Evolutionary conservation across 331 rosid genomes (phyloP).

Genomic region (Malus hybrid): DNA sequence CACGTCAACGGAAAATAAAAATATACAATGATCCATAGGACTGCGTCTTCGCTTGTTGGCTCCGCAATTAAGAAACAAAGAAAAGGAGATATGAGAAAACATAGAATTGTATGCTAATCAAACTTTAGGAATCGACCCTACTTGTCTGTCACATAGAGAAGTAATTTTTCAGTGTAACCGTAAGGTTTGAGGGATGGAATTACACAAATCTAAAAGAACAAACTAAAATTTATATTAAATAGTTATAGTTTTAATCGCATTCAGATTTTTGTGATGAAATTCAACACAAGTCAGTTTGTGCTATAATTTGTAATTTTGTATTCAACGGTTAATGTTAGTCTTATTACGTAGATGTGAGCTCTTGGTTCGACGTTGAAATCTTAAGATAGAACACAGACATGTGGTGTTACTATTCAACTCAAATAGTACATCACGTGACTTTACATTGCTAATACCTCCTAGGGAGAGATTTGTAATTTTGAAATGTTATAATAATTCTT

Average conservation of each 20-base stretch:
- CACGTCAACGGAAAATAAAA: constrained; percentile 1
- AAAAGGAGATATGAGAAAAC: constrained; percentile 9
- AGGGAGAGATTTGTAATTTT: neutral
- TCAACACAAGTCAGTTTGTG: neutral
- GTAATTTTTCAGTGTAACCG: neutral
- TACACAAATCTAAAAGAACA: too few relatives aligned
- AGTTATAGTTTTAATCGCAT: neutral
- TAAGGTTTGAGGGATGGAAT: neutral
- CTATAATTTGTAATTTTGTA: neutral
- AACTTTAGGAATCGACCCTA: constrained; percentile 2
- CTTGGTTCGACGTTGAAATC: neutral
- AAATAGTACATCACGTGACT: too few relatives aligned
- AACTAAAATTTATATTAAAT: too few relatives aligned
- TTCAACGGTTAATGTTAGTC: too few relatives aligned
- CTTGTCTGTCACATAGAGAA: neutral
- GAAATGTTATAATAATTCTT: neutral
- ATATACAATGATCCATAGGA: constrained; percentile 26
- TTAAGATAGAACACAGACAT: neutral
- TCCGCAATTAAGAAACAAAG: constrained; percentile 47
- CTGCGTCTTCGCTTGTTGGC: constrained; percentile 57
- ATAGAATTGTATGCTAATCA: constrained; percentile 22
- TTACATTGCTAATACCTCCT: neutral
- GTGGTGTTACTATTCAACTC: neutral
- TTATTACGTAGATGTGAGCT: neutral
- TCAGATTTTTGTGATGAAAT: too few relatives aligned